A percentile compares a stretch with the other conserved stretches of the same genome.
Conservation (phyloP, 2,329 filamentous ascomycete genomes). For the Ophiostoma perfectum region DNA sequence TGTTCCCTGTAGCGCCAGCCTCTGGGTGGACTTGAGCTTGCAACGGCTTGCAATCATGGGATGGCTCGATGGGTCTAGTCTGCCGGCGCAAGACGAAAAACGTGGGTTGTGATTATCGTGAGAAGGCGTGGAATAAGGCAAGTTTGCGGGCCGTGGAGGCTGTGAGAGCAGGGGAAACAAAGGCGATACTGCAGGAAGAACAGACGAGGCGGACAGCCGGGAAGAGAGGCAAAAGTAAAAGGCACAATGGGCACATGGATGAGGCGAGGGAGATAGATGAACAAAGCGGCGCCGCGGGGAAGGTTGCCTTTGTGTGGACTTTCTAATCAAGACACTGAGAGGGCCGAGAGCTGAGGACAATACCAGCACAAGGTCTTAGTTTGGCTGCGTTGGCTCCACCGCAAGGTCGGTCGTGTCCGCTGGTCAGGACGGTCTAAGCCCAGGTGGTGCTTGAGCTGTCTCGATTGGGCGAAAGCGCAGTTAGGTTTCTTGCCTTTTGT, state of each 20-base stretch:
- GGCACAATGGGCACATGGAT: neutral
- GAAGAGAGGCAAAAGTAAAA: neutral
- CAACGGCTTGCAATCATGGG: constrained; percentile 6
- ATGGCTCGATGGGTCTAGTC: neutral
- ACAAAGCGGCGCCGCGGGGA: constrained; percentile 16
- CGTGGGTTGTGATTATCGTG: neutral
- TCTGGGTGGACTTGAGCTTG: constrained; percentile 1
- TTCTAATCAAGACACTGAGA: neutral
- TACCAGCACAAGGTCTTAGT: neutral
- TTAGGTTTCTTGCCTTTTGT: neutral
- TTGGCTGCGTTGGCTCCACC: constrained; percentile 18
- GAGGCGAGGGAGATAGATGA: constrained; percentile 8
- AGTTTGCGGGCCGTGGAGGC: neutral
- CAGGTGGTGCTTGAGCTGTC: neutral
- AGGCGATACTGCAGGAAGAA: neutral
- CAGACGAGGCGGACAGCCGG: too few relatives aligned
- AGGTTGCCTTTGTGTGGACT: neutral
- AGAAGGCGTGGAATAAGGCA: neutral
- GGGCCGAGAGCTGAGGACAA: neutral
- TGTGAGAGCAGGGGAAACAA: neutral
- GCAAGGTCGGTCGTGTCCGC: constrained; percentile 20
- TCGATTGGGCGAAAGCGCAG: neutral
- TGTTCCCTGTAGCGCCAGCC: constrained; percentile 7
- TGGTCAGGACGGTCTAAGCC: constrained; percentile 17
- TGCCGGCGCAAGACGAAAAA: constrained; percentile 12